Evolutionary conservation across 2,329 filamentous ascomycete species (phyloP), one percentile per base, ranked within the genome.

Genomic region (Penicillium psychrosexuale): DNA sequence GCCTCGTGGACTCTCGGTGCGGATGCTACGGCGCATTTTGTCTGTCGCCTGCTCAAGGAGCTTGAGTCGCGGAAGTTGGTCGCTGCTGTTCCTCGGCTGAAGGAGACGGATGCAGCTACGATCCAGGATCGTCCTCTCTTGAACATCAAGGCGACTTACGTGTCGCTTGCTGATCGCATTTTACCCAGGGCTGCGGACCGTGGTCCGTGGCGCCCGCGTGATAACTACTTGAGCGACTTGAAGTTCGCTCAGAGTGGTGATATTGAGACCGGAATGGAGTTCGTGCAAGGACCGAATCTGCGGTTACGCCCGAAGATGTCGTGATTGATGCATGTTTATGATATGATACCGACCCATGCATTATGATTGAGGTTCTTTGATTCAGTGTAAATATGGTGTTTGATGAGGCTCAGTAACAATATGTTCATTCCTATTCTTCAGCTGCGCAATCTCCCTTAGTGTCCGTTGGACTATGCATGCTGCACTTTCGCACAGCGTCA

Each of bases 1-100:
- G 74, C 73, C 3, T 74, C 74, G 5, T 78, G 76, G 76, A 78
- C 76, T 0, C 63, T 78, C 5, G 76, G 76, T 8, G 73, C 75
- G 1, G 76, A 78, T 55, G 72, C 75, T 3, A 75, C 75, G 1
- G 74, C 74, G 4, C 67, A 69, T 3, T 68, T 76, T n/a, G 59
- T 75, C 47, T 65, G 63, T 19, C 70, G 75, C 2, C 52, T 77
- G 28, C 50, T 78, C 24, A 67, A 69, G 51, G 58, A 63, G 3
- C 56, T 76, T 55, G 62, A 70, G 34, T 52, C 53, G n/a, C 61
- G 61, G 1, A 64, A 69, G 38, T 49, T 61, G 9, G 38, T 63
- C 13, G 65, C 65, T 3, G 71, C 62, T 3, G 63, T 66, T 11
- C 73, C 74, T 2, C 63, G 65, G 1, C 8, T 73, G 46, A 55